Evolutionary conservation across 768 basidiomycete species (phyloP).

Genomic region (Trametes gibbosa): DNA sequence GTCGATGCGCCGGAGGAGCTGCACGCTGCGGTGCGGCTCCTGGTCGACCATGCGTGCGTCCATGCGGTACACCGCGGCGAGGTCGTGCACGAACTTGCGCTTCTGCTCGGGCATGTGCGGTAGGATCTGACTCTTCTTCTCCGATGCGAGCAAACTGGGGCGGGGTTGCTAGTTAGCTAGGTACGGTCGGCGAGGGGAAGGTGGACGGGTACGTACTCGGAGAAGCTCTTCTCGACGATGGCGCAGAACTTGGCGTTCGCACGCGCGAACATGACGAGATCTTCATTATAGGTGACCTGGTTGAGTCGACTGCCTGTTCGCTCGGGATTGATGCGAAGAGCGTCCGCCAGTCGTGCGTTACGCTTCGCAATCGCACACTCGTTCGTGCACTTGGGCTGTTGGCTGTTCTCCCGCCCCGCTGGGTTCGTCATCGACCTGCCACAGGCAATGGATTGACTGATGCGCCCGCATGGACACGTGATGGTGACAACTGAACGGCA

Average conservation of each 20-base stretch:
- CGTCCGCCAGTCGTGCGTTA: conserved; percentile 86
- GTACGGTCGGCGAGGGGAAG: conserved; percentile 2
- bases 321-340: conserved; percentile 76
- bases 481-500: conserved; percentile 69
- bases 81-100: conserved; percentile 79
- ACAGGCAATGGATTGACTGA: conserved; percentile 72
- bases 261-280: conserved; percentile 59
- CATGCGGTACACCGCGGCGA: conserved; percentile 79
- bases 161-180: neutral
- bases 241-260: conserved; percentile 64
- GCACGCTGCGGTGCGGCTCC: conserved; percentile 85
- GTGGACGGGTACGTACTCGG: conserved; percentile 53
- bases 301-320: conserved; percentile 35
- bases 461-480: conserved; percentile 80
- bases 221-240: conserved; percentile 78
- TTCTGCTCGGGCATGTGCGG: conserved; percentile 80
- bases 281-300: conserved; percentile 55
- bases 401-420: conserved; percentile 38
- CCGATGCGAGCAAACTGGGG: conserved; percentile 65
- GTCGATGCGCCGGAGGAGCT: conserved; percentile 79
- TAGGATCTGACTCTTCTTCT: conserved; percentile 66
- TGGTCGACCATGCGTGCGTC: conserved; percentile 87
- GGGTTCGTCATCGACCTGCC: conserved; percentile 53
- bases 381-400: conserved; percentile 68
- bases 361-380: conserved; percentile 86